Evolutionary conservation across 257 asterid genomes (phyloP).

Genomic region (Voacanga thouarsii): DNA sequence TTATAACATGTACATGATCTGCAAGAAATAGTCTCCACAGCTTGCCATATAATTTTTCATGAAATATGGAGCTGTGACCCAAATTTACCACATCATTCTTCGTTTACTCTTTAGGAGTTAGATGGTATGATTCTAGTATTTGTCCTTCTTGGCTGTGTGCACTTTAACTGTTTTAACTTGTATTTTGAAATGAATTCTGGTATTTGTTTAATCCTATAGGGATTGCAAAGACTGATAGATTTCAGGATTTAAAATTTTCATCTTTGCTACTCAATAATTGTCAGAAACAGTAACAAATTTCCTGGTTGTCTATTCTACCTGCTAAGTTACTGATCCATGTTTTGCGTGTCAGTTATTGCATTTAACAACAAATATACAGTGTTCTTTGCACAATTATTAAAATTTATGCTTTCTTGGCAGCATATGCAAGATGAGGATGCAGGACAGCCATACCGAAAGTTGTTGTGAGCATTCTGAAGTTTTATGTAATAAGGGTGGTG

Average conservation of each 20-base stretch:
- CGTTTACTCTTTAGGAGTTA: background rate
- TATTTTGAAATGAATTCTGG: too few species aligned
- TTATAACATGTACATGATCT: background rate
- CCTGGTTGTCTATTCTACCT: background rate
- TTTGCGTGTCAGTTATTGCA: background rate
- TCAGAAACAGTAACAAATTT: background rate
- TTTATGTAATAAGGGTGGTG: slow-evolving; percentile 30
- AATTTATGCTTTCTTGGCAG: slow-evolving; percentile 40
- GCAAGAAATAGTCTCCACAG: background rate
- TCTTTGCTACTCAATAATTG: too few species aligned
- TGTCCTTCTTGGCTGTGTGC: too few species aligned
- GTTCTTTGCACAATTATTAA: background rate
- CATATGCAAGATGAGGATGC: slow-evolving; percentile 96
- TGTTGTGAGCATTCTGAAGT: slow-evolving; percentile 28
- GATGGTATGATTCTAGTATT: background rate
- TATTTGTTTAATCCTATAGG: background rate
- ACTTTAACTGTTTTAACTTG: too few species aligned
- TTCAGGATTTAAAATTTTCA: background rate
- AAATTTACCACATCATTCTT: background rate
- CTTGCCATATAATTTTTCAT: background rate
- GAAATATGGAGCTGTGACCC: background rate
- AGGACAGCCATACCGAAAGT: slow-evolving; percentile 75
- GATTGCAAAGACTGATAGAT: background rate
- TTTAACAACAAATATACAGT: background rate
- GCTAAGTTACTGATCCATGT: background rate